Conservation (phyloP, 2,329 filamentous ascomycete genomes). For the Zymoseptoria brevis region DNA sequence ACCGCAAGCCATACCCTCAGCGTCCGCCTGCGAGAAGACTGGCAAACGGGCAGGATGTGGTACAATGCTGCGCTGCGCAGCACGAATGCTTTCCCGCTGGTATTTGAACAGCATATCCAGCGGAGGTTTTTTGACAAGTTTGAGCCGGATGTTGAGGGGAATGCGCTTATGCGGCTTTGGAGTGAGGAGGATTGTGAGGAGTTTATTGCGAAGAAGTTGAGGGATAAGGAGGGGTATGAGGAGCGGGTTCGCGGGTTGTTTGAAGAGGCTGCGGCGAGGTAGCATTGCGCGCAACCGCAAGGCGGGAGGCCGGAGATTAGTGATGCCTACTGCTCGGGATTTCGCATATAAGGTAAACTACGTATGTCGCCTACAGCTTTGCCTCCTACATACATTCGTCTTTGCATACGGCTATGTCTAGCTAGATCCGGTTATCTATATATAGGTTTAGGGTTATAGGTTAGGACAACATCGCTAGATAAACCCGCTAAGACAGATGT, state of each 20-base stretch:
- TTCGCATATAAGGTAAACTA: no score
- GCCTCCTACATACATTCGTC: no score
- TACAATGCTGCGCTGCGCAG: constrained; percentile 14
- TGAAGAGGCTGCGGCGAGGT: neutral
- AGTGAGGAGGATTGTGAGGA: neutral
- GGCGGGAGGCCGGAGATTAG: no score
- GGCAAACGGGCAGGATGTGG: constrained; percentile 33
- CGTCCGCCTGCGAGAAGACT: constrained; percentile 4
- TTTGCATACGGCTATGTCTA: no score
- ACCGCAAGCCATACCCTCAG: neutral
- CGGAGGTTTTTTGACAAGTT: constrained; percentile 1
- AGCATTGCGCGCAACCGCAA: no score
- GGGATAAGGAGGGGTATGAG: neutral
- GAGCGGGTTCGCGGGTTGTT: neutral
- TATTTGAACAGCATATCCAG: constrained; percentile 8
- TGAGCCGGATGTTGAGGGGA: neutral
- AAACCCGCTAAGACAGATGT: no score
- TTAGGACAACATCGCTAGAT: no score
- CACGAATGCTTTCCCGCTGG: constrained; percentile 5
- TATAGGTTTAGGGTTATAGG: no score
- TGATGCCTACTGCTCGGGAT: no score
- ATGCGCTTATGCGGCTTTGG: neutral
- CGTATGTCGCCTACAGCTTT: no score
- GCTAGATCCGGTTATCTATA: no score
- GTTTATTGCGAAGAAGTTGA: neutral